Evolutionary conservation across 2,329 filamentous ascomycete genomes (phyloP).

Genomic region (Diaporthe ampelina): DNA sequence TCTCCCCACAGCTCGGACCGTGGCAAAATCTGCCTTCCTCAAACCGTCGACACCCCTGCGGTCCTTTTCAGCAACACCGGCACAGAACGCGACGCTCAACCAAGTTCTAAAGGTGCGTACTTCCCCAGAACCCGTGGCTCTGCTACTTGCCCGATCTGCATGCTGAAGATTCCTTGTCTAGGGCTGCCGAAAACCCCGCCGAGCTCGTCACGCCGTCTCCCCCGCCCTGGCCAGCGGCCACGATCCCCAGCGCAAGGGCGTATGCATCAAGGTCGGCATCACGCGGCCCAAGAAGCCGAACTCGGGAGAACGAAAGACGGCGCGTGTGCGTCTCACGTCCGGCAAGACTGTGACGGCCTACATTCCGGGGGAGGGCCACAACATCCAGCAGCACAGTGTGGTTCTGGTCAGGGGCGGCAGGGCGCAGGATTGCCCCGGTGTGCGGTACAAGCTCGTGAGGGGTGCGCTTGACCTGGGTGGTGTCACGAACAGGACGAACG

Average conservation of each 20-base stretch:
- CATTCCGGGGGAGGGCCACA: conserved; percentile 97
- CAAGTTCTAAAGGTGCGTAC: conserved; percentile 73
- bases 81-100: conserved; percentile 75
- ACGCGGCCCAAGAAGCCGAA: conserved; percentile 99
- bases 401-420: conserved; percentile 95
- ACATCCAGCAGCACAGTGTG: conserved; percentile 98
- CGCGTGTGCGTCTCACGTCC: conserved; percentile 88
- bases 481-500: conserved; percentile 85
- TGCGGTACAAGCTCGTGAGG: conserved; percentile 93
- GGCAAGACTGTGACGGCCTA: conserved; percentile 92
- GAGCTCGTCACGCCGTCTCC: conserved; percentile 87
- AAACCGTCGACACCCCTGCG: conserved; percentile 47
- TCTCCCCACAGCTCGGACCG: conserved; percentile 39
- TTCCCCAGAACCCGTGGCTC: not conserved
- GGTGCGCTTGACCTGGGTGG: conserved; percentile 96
- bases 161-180: conserved; percentile 48
- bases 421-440: conserved; percentile 97
- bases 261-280: conserved; percentile 93
- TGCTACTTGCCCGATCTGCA: not conserved
- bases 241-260: conserved; percentile 90
- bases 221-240: conserved; percentile 80
- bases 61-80: conserved; percentile 58
- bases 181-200: conserved; percentile 84
- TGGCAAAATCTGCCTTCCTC: conserved; percentile 44
- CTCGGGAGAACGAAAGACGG: conserved; percentile 96